phyloP scores from a whole-genome alignment of 257 asterid species.

The Cinchona pubescens region DNA sequence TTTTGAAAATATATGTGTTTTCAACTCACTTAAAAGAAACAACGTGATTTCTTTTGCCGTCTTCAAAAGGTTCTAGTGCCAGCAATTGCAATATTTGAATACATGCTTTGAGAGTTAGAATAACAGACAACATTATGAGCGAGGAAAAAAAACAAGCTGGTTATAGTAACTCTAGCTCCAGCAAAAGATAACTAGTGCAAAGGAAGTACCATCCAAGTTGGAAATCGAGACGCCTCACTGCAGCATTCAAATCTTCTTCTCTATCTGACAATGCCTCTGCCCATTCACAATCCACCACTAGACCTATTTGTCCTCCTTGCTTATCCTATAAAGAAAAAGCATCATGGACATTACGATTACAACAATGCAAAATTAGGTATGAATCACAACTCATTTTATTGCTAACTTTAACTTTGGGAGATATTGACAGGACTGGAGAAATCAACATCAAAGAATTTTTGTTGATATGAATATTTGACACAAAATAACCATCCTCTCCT shows the following conservation, averaged over 20 bases:
- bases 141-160: neutral
- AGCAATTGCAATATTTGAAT: neutral
- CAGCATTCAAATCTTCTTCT: slow-evolving; percentile 46
- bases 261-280: slow-evolving; percentile 44
- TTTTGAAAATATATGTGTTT: too few species aligned
- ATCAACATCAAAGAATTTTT: neutral
- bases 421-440: neutral
- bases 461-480: neutral
- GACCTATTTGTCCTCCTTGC: slow-evolving; percentile 54
- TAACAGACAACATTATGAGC: neutral
- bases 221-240: slow-evolving; percentile 53
- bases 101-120: neutral
- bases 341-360: slow-evolving; percentile 3
- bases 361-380: slow-evolving; percentile 5
- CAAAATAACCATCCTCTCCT: neutral
- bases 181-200: neutral
- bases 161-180: neutral
- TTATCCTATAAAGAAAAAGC: slow-evolving; percentile 27
- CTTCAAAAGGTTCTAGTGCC: neutral
- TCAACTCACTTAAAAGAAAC: neutral
- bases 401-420: neutral
- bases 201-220: slow-evolving; percentile 56
- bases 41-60: neutral
- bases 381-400: neutral
- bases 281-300: slow-evolving; percentile 59